Percentiles rank a stretch among this genome's conserved stretches.
Conservation (phyloP, 2,329 filamentous ascomycete genomes). For the Penicillium aurantiogriseum region DNA sequence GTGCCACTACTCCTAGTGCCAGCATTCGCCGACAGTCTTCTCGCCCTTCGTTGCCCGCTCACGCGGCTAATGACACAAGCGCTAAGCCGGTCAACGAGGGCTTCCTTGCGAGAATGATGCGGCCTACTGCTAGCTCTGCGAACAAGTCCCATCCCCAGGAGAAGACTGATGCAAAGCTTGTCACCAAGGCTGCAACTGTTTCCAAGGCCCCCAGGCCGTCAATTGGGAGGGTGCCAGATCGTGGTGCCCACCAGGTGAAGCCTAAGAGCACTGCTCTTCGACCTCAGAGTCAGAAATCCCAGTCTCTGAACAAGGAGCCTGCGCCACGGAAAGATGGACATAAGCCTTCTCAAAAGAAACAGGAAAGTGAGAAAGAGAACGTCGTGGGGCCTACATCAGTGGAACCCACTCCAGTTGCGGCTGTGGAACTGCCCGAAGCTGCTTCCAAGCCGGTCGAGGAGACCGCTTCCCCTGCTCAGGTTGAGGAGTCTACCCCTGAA, state of each 20-base stretch:
- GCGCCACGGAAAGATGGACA: conserved; percentile 3
- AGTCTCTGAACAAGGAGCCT: conserved; percentile 12
- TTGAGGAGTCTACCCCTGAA: not conserved
- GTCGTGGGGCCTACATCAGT: conserved; percentile 5
- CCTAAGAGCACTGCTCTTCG: conserved; percentile 17
- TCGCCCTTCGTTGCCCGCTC: conserved; percentile 32
- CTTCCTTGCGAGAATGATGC: conserved; percentile 53
- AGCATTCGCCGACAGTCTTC: conserved; percentile 33
- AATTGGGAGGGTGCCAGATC: conserved; percentile 25
- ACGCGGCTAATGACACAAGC: conserved; percentile 30
- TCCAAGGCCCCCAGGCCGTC: conserved; percentile 25
- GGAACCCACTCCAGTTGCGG: conserved; percentile 1
- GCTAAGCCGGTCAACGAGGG: conserved; percentile 45
- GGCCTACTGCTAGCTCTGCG: conserved; percentile 51
- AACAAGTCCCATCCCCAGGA: conserved; percentile 51
- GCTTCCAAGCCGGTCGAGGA: not conserved
- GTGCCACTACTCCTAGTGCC: conserved; percentile 24
- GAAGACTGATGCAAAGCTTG: conserved; percentile 44
- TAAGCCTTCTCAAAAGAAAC: conserved; percentile 5
- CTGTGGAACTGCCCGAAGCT: conserved; percentile 9
- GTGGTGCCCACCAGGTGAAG: conserved; percentile 17
- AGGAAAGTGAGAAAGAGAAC: conserved; percentile 25
- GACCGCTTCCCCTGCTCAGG: not conserved
- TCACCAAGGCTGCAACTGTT: conserved; percentile 31
- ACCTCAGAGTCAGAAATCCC: conserved; percentile 24